These are phyloP conservation scores for Artemisia annua DNA, from an alignment of 129 eudicot genomes.

Conservation along the genomic window DNA sequence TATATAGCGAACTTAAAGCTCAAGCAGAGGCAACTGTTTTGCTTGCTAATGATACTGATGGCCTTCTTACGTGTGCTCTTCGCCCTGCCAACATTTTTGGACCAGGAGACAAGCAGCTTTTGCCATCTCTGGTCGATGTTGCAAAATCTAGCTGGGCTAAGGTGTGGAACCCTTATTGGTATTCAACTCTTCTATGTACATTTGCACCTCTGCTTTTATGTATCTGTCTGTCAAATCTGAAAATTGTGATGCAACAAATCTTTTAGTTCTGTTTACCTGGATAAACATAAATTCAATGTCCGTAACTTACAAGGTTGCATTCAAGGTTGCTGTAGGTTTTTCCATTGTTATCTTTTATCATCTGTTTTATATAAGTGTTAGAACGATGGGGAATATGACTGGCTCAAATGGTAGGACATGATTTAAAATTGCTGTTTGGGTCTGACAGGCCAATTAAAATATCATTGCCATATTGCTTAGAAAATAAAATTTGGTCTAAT, in stretches of 20 bases:
- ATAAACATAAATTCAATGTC: neutral
- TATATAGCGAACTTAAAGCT: constrained; percentile 72
- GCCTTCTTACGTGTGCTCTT: constrained; percentile 83
- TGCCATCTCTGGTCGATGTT: constrained; percentile 59
- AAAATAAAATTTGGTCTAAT: neutral
- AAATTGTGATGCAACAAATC: constrained; percentile 6
- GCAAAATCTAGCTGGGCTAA: constrained; percentile 74
- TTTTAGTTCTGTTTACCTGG: neutral
- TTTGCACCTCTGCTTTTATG: constrained; percentile 9
- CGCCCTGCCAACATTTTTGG: constrained; percentile 84
- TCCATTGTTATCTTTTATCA: neutral
- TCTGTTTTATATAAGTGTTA: neutral
- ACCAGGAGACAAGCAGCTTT: constrained; percentile 66
- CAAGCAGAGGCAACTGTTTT: constrained; percentile 88
- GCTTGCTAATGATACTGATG: constrained; percentile 63
- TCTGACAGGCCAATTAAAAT: constrained; percentile 4
- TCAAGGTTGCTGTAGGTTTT: neutral
- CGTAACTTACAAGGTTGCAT: neutral
- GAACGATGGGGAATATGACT: constrained; percentile 12
- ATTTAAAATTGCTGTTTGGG: neutral
- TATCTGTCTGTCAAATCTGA: constrained; percentile 1
- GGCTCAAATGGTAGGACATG: neutral
- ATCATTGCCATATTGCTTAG: constrained; percentile 17
- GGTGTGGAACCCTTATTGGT: constrained; percentile 48
- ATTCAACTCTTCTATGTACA: neutral